phyloP scores from a whole-genome alignment of 768 basidiomycete genomes.

The Podaxis sp. region DNA sequence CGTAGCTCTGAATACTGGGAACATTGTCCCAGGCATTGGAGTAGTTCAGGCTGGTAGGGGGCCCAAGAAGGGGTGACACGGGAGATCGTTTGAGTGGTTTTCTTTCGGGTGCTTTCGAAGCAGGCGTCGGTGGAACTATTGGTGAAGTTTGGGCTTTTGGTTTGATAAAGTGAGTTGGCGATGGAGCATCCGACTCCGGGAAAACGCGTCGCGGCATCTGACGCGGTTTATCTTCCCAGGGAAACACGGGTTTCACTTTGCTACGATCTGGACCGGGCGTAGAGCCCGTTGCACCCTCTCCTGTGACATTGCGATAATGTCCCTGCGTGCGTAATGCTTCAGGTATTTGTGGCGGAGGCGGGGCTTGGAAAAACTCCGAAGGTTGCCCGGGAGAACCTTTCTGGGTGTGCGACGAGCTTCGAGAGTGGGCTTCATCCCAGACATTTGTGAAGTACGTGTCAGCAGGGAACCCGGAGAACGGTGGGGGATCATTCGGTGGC shows the following conservation, averaged over 20 bases:
- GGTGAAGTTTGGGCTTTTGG: conserved; percentile 35
- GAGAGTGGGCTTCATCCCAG: conserved; percentile 65
- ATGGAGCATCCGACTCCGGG: conserved; percentile 60
- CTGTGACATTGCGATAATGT: conserved; percentile 67
- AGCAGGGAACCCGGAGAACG: conserved; percentile 60
- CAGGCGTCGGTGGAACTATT: conserved; percentile 19
- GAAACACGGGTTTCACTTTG: conserved; percentile 81
- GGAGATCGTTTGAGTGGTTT: conserved; percentile 23
- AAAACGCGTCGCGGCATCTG: conserved; percentile 70
- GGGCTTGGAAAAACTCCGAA: conserved; percentile 59
- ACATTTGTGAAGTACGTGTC: conserved; percentile 81
- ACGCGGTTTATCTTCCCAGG: conserved; percentile 88
- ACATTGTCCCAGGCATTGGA: conserved; percentile 85
- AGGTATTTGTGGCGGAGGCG: conserved; percentile 62
- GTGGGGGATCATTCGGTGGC: conserved; percentile 64
- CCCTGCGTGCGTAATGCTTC: conserved; percentile 68
- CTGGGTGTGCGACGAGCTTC: neutral
- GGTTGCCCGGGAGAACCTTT: conserved; percentile 23
- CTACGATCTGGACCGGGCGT: conserved; percentile 63
- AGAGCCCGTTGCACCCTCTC: conserved; percentile 39
- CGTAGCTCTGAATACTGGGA: conserved; percentile 79
- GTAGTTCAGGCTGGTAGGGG: conserved; percentile 62
- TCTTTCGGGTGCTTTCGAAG: conserved; percentile 34
- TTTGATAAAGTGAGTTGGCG: conserved; percentile 44
- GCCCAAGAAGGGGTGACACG: conserved; percentile 46